Percentiles rank a stretch among this genome's conserved stretches.
phyloP scores from a whole-genome alignment of 306 rosid genomes.

The Quercus bicolor region DNA sequence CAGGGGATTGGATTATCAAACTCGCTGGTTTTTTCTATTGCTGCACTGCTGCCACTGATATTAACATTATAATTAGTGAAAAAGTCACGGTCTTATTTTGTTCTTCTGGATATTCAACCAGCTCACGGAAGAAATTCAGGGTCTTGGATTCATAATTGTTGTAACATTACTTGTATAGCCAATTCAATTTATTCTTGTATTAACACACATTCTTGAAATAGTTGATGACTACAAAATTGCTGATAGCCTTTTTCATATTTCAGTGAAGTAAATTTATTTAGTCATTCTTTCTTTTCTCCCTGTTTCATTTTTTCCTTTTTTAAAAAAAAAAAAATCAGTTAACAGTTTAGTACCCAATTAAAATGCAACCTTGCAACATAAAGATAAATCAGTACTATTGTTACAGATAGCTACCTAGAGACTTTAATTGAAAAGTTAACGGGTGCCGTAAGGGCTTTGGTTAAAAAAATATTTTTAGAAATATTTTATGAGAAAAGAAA shows the following conservation, averaged over 20 bases:
- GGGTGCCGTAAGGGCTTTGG: too few species aligned
- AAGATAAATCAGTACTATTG: too few species aligned
- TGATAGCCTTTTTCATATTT: slow-evolving; percentile 7
- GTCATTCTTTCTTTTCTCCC: background rate
- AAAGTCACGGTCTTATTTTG: background rate
- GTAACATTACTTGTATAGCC: slow-evolving; percentile 8
- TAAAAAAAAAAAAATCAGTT: too few species aligned
- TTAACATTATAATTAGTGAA: slow-evolving; percentile 19
- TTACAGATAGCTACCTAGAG: too few species aligned
- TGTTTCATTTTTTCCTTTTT: too few species aligned
- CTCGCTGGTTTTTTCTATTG: slow-evolving; percentile 43
- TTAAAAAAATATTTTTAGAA: too few species aligned
- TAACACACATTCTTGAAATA: background rate
- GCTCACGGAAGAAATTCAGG: background rate
- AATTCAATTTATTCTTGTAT: slow-evolving; percentile 4
- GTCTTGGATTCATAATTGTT: slow-evolving; percentile 7
- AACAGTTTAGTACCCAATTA: too few species aligned
- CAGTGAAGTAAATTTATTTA: background rate
- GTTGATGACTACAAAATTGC: slow-evolving; percentile 2
- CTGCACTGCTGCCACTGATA: slow-evolving; percentile 39
- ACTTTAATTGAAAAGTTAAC: too few species aligned
- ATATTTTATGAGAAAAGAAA: too few species aligned
- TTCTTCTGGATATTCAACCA: slow-evolving; percentile 13
- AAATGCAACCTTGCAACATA: too few species aligned
- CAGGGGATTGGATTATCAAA: slow-evolving; percentile 59